phyloP scores from a whole-genome alignment of 352 stramenopile species.

The Phytophthora palmivora region DNA sequence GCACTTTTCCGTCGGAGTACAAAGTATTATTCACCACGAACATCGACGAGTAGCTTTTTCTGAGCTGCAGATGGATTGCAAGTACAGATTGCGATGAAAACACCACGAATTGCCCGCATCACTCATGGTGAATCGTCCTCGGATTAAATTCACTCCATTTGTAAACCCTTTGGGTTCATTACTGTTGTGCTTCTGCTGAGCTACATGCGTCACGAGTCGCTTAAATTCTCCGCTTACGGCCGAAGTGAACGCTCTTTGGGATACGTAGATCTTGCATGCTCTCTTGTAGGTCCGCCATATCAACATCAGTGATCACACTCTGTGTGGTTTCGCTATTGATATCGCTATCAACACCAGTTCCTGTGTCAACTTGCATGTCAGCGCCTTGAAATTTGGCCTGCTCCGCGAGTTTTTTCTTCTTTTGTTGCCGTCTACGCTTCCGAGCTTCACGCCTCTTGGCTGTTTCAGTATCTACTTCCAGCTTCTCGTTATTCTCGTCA shows the following conservation, averaged over 20 bases:
- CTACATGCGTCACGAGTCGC: too few relatives aligned
- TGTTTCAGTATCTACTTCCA: conserved; percentile 22
- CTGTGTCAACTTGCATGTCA: conserved; percentile 37
- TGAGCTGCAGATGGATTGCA: too few relatives aligned
- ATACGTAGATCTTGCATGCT: conserved; percentile 41
- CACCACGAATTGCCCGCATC: too few relatives aligned
- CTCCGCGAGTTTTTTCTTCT: conserved; percentile 35
- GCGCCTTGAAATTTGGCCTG: conserved; percentile 8
- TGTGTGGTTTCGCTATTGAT: background rate
- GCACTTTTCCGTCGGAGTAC: conserved; percentile 6
- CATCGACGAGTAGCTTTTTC: background rate
- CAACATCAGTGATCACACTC: conserved; percentile 20
- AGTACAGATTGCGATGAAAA: too few relatives aligned
- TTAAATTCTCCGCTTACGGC: conserved; percentile 34
- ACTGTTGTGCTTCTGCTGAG: too few relatives aligned
- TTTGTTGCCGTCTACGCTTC: conserved; percentile 38
- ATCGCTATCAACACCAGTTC: background rate
- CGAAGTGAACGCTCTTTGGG: conserved; percentile 45
- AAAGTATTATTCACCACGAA: background rate
- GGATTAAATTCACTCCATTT: too few relatives aligned
- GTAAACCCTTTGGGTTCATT: too few relatives aligned
- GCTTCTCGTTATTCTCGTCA: background rate
- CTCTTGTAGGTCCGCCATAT: conserved; percentile 35
- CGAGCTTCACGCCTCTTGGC: conserved; percentile 42
- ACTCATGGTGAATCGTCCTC: too few relatives aligned